These are phyloP conservation scores for Pneumocystis murina DNA, from an alignment of 1,139 yeast genomes.

Conservation along the genomic window DNA sequence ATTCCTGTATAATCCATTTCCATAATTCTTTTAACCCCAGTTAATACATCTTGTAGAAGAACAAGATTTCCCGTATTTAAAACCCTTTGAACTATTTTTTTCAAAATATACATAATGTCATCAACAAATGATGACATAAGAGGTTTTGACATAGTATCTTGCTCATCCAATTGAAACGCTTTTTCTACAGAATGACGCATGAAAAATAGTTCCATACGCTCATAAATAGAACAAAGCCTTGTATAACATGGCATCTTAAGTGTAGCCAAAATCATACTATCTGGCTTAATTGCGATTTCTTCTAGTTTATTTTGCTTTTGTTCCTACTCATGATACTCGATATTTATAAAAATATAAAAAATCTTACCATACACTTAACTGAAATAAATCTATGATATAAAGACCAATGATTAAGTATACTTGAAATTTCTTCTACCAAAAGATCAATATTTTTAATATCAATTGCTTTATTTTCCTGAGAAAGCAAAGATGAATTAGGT, in stretches of 20 bases:
- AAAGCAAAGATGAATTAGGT: slow-evolving; percentile 12
- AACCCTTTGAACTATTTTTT: slow-evolving; percentile 36
- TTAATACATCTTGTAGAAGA: slow-evolving; percentile 10
- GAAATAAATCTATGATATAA: slow-evolving; percentile 61
- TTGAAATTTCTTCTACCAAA: slow-evolving; percentile 51
- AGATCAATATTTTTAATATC: slow-evolving; percentile 43
- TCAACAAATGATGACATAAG: slow-evolving; percentile 78
- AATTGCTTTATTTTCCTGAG: slow-evolving; percentile 19
- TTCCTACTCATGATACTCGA: slow-evolving; percentile 17
- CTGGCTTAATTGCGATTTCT: background rate
- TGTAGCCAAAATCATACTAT: slow-evolving; percentile 26
- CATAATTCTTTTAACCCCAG: slow-evolving; percentile 10
- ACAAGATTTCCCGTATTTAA: slow-evolving; percentile 11
- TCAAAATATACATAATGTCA: slow-evolving; percentile 61
- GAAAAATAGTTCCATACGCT: slow-evolving; percentile 47
- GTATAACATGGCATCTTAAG: slow-evolving; percentile 28
- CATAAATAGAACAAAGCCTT: slow-evolving; percentile 50
- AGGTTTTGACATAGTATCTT: slow-evolving; percentile 41
- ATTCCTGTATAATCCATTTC: slow-evolving; percentile 15
- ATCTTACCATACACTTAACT: slow-evolving; percentile 32
- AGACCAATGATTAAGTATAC: slow-evolving; percentile 75
- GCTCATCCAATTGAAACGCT: slow-evolving; percentile 63
- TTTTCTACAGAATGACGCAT: slow-evolving; percentile 68
- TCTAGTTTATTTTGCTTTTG: background rate
- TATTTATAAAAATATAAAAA: background rate